Evolutionary conservation across 306 rosid genomes (phyloP).

Genomic region (Fragaria ananassa): DNA sequence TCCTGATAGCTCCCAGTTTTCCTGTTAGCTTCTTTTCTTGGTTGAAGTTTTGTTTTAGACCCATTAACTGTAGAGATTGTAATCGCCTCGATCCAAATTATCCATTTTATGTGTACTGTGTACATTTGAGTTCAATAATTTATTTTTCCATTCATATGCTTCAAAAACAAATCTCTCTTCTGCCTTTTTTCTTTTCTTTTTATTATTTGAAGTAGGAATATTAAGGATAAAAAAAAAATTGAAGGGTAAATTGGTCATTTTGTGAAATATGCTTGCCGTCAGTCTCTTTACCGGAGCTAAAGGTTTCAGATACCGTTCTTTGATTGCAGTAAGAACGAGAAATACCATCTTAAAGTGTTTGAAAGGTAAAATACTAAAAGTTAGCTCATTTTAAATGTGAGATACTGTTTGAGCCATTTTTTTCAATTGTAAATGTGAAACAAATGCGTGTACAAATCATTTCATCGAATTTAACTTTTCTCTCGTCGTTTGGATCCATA

Average conservation of each 20-base stretch:
- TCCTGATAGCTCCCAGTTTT: constrained; percentile 39
- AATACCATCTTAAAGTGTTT: no score
- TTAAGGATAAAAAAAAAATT: no score
- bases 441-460: no score
- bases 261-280: no score
- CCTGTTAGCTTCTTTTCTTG: constrained; percentile 12
- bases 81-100: constrained; percentile 17
- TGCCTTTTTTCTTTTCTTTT: no score
- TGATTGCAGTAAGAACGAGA: no score
- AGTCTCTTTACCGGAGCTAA: no score
- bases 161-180: not conserved
- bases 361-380: fast-evolving
- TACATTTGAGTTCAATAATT: constrained; percentile 43
- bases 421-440: no score
- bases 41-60: constrained; percentile 50
- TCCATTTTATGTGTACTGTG: constrained; percentile 28
- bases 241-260: no score
- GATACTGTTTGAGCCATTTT: no score
- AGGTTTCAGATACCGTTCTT: no score
- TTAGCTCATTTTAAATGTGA: fast-evolving
- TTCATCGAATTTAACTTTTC: not conserved
- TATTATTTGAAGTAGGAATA: no score
- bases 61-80: constrained; percentile 36
- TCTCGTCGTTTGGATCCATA: not conserved
- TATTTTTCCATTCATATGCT: constrained; percentile 21